Evolutionary conservation across 1,139 yeast species (phyloP).

Genomic region (Pichia sp.): DNA sequence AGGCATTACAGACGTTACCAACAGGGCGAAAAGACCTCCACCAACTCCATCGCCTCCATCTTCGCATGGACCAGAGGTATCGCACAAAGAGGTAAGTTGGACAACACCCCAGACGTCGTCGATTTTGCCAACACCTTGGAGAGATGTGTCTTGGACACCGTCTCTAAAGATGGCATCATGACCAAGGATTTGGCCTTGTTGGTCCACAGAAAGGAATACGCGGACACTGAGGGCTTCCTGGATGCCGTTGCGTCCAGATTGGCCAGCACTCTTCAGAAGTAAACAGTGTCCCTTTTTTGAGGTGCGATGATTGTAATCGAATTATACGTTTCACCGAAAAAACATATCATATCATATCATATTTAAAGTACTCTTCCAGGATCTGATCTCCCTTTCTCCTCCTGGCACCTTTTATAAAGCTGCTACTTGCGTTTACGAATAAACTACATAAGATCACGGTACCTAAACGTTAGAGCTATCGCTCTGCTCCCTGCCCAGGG

Average conservation of each 20-base stretch:
- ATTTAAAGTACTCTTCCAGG: background rate
- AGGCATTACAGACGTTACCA: conserved; percentile 94
- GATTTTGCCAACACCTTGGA: conserved; percentile 75
- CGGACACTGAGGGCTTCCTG: conserved; percentile 85
- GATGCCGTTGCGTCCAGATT: conserved; percentile 65
- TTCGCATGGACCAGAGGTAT: conserved; percentile 96
- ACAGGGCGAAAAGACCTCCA: conserved; percentile 95
- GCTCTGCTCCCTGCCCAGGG: background rate
- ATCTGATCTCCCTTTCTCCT: background rate
- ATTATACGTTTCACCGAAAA: conserved; percentile 7
- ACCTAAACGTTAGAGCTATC: background rate
- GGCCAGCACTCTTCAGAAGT: conserved; percentile 16
- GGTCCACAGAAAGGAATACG: conserved; percentile 73
- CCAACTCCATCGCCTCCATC: conserved; percentile 94
- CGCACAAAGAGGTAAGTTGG: conserved; percentile 73
- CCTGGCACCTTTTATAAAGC: background rate
- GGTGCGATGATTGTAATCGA: conserved; percentile 11
- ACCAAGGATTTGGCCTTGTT: conserved; percentile 93
- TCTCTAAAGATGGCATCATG: conserved; percentile 80
- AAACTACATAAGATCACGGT: conserved; percentile 6
- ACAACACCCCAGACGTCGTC: conserved; percentile 76
- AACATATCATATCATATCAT: too few relatives aligned
- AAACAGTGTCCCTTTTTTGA: background rate
- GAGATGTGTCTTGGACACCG: conserved; percentile 81
- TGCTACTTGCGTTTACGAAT: conserved; percentile 13